A percentile compares a stretch with the other conserved stretches of the same genome.
These are phyloP conservation scores for Camellia oleifera DNA, from an alignment of 179 eudicot species.

Conservation along the genomic window DNA sequence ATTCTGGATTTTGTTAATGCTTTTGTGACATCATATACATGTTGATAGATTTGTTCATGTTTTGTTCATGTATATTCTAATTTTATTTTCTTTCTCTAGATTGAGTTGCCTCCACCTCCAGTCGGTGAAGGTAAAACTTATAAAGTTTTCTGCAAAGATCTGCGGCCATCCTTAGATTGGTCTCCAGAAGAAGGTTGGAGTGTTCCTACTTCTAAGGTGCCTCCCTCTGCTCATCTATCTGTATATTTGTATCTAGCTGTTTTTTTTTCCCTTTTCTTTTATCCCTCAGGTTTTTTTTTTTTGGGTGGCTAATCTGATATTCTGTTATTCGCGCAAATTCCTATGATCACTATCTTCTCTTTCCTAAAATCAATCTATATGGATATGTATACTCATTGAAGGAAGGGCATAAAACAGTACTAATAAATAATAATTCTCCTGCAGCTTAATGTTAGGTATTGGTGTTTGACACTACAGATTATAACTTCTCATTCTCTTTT, in stretches of 20 bases:
- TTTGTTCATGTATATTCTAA: not conserved
- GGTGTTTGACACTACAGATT: not conserved
- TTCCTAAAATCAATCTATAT: not conserved
- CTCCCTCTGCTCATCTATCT: conserved; percentile 9
- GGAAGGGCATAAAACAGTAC: not conserved
- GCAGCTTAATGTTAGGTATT: not conserved
- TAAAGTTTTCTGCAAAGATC: conserved; percentile 46
- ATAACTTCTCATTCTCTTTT: not conserved
- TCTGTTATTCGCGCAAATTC: not conserved
- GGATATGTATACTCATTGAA: not conserved
- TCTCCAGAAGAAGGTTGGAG: conserved; percentile 67
- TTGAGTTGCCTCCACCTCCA: conserved; percentile 55
- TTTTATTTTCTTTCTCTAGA: conserved; percentile 24
- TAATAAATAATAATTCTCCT: not conserved
- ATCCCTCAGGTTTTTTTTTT: too few species aligned
- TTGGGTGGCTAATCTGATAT: not conserved
- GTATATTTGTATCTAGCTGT: not conserved
- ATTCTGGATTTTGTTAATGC: not conserved
- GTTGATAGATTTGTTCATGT: not conserved
- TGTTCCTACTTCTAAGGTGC: conserved; percentile 50
- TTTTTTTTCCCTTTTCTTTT: not conserved
- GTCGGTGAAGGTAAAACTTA: conserved; percentile 62
- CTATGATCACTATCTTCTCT: not conserved
- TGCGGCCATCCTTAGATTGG: conserved; percentile 88
- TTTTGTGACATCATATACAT: not conserved